A percentile compares a stretch with the other conserved stretches of the same genome.
phyloP scores from a whole-genome alignment of 1,139 yeast genomes.

The Geotrichum histeridarum region DNA sequence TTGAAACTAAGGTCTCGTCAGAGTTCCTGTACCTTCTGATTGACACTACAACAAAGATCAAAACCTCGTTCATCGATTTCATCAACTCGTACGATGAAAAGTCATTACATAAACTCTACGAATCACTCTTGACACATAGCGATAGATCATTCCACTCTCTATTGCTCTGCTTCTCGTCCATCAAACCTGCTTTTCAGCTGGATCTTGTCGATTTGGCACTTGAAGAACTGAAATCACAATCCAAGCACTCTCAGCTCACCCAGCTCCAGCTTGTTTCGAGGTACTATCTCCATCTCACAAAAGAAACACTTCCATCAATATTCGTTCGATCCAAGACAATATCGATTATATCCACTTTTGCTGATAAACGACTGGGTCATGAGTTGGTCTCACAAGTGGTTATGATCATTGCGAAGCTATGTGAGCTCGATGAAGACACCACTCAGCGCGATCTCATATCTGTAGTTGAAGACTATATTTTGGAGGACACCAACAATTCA shows the following conservation, averaged over 20 bases:
- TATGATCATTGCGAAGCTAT: constrained; percentile 23
- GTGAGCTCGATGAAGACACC: constrained; percentile 21
- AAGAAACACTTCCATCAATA: constrained; percentile 6
- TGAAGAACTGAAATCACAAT: constrained; percentile 6
- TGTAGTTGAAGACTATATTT: constrained; percentile 22
- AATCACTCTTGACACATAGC: constrained; percentile 2
- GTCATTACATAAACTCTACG: neutral
- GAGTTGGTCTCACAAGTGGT: constrained; percentile 23
- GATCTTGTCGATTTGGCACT: constrained; percentile 10
- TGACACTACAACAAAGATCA: constrained; percentile 1
- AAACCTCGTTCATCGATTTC: constrained; percentile 1
- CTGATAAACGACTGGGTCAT: constrained; percentile 15
- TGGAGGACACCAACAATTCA: constrained; percentile 22
- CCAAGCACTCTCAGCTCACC: neutral
- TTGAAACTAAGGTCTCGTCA: neutral
- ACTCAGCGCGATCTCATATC: constrained; percentile 19
- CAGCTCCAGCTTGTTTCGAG: constrained; percentile 16
- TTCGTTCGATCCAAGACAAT: constrained; percentile 12
- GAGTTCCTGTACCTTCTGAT: constrained; percentile 6
- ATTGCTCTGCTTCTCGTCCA: constrained; percentile 5
- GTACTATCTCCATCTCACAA: constrained; percentile 12
- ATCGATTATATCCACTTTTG: constrained; percentile 14
- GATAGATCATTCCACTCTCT: constrained; percentile 6
- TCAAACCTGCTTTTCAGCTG: neutral
- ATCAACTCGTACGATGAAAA: constrained; percentile 4